phyloP scores from a whole-genome alignment of 2,329 filamentous ascomycete genomes.

The Cercospora sp. region DNA sequence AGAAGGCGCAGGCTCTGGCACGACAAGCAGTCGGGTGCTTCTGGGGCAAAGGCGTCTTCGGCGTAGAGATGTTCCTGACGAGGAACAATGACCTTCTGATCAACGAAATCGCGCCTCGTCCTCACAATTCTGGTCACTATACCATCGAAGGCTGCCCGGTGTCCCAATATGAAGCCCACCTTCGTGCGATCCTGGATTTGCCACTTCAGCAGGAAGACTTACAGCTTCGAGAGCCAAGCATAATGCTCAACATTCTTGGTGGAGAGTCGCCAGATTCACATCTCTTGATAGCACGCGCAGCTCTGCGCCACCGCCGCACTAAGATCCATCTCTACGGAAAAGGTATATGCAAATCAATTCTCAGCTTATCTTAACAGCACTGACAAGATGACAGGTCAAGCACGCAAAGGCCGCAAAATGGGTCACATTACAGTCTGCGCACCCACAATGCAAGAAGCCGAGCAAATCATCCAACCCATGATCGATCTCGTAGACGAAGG shows the following conservation, averaged over 20 bases:
- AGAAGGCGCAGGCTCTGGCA: conserved; percentile 73
- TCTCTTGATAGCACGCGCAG: conserved; percentile 56
- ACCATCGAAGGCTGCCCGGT: conserved; percentile 88
- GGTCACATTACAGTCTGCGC: conserved; percentile 86
- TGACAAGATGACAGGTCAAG: conserved; percentile 45
- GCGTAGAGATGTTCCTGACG: conserved; percentile 92
- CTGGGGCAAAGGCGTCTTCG: conserved; percentile 88
- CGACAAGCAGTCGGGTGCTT: conserved; percentile 76
- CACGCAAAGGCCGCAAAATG: conserved; percentile 88
- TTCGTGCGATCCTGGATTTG: conserved; percentile 75
- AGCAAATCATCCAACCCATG: conserved; percentile 67
- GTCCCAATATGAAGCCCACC: conserved; percentile 89
- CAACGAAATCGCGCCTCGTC: conserved; percentile 82
- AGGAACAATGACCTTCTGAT: conserved; percentile 70
- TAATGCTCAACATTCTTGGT: conserved; percentile 81
- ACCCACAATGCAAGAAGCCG: conserved; percentile 65
- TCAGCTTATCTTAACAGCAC: background rate
- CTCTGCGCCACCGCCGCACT: conserved; percentile 57
- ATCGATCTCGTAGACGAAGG: conserved; percentile 63
- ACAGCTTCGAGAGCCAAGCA: conserved; percentile 59
- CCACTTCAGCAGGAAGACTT: conserved; percentile 56
- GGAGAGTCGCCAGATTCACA: conserved; percentile 67
- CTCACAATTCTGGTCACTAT: conserved; percentile 92
- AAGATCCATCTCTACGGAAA: conserved; percentile 91
- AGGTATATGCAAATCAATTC: conserved; percentile 39